These are phyloP conservation scores for Cichorium intybus DNA, from an alignment of 140 eudicot genomes.

Conservation along the genomic window DNA sequence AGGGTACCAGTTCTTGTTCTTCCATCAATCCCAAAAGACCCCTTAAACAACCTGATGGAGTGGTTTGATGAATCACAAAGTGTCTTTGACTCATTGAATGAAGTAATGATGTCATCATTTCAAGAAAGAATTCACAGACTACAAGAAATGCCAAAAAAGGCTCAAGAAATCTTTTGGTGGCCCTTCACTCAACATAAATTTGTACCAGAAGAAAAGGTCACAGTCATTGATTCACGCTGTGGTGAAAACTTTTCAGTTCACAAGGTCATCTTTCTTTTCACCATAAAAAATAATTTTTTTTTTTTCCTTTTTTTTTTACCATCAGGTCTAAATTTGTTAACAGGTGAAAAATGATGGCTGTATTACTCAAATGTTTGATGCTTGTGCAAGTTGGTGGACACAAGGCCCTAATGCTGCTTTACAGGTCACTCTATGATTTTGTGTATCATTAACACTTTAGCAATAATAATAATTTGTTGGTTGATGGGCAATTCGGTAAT, in stretches of 20 bases:
- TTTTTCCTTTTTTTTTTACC: neutral
- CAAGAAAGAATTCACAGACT: conserved; percentile 54
- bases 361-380: conserved; percentile 84
- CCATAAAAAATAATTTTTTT: neutral
- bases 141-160: conserved; percentile 74
- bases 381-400: conserved; percentile 99
- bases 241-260: conserved; percentile 91
- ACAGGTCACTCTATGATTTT: conserved; percentile 69
- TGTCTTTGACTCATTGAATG: conserved; percentile 65
- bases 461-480: conserved; percentile 7
- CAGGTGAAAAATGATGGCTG: conserved; percentile 42
- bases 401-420: conserved; percentile 88
- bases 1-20: conserved; percentile 93
- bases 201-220: conserved; percentile 75
- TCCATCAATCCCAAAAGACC: conserved; percentile 80
- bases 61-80: conserved; percentile 74
- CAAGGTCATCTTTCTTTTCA: conserved; percentile 54
- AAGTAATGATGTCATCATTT: conserved; percentile 53
- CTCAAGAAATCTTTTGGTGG: conserved; percentile 90
- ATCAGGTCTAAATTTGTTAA: neutral
- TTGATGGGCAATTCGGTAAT: conserved; percentile 25
- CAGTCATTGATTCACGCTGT: conserved; percentile 94
- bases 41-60: conserved; percentile 64
- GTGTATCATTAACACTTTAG: conserved; percentile 17
- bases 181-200: conserved; percentile 98